Conservation (phyloP, 257 asterid genomes). For the Cinchona pubescens region DNA sequence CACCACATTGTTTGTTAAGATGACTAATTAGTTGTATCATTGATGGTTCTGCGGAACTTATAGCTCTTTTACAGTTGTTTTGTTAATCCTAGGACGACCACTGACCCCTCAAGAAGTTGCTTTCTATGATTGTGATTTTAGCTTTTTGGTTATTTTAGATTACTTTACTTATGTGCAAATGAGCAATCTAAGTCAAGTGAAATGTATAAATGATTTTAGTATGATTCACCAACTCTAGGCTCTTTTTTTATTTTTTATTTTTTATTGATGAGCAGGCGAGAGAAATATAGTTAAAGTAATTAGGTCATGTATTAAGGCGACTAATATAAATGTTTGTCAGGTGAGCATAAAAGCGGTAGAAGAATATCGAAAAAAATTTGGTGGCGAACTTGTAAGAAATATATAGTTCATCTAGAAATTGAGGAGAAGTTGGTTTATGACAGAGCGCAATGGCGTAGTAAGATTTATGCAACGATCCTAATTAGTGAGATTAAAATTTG, state of each 20-base stretch:
- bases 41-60: not conserved
- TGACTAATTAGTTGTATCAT: not conserved
- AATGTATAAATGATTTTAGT: not conserved
- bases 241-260: not conserved
- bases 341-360: no score
- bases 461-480: no score
- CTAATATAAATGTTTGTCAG: no score
- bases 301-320: no score
- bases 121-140: slow-evolving; percentile 13
- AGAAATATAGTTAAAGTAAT: no score
- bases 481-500: no score
- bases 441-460: no score
- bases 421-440: no score
- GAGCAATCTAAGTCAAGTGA: not conserved
- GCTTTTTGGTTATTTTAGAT: slow-evolving; percentile 3
- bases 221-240: not conserved
- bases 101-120: slow-evolving; percentile 12
- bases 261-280: no score
- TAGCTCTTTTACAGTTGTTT: not conserved
- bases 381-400: no score
- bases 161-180: not conserved
- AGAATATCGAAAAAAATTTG: no score
- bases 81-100: not conserved
- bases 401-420: no score
- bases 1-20: not conserved